Evolutionary conservation across 768 basidiomycete genomes (phyloP).

Genomic region (Clathrus columnatus): DNA sequence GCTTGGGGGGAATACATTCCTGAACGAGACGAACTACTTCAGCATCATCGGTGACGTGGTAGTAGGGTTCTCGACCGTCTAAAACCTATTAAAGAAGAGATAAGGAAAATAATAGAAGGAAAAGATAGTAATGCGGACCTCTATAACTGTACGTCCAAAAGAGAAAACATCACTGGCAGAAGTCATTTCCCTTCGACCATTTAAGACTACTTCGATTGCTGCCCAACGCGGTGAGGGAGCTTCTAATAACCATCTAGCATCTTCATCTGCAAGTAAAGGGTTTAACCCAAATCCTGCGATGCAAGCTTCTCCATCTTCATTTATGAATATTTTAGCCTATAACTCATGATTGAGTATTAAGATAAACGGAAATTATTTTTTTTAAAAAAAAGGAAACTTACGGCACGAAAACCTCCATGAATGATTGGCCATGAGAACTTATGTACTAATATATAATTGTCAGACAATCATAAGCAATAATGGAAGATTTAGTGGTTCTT

Average conservation of each 20-base stretch:
- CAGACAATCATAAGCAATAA: neutral
- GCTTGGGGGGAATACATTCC: neutral
- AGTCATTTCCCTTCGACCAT: neutral
- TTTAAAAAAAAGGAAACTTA: neutral
- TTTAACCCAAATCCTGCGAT: conserved; percentile 8
- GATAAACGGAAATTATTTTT: too few relatives aligned
- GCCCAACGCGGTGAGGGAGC: conserved; percentile 4
- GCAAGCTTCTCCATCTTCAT: neutral
- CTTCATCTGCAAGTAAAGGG: conserved; percentile 1
- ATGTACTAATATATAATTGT: neutral
- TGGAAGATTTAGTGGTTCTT: neutral
- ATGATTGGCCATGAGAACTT: neutral
- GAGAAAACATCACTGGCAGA: conserved; percentile 3
- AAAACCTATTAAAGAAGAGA: conserved; percentile 2
- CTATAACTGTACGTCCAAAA: conserved; percentile 2
- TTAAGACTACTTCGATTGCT: conserved; percentile 1
- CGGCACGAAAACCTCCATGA: conserved; percentile 1
- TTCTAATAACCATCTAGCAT: neutral
- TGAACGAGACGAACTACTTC: neutral
- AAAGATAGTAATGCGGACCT: conserved; percentile 1
- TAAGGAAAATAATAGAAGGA: neutral
- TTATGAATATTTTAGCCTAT: neutral
- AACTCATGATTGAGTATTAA: neutral
- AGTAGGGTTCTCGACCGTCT: conserved; percentile 1
- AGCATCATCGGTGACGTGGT: conserved; percentile 1